phyloP scores from a whole-genome alignment of 2,329 filamentous ascomycete species.

The Meredithiella fracta region DNA sequence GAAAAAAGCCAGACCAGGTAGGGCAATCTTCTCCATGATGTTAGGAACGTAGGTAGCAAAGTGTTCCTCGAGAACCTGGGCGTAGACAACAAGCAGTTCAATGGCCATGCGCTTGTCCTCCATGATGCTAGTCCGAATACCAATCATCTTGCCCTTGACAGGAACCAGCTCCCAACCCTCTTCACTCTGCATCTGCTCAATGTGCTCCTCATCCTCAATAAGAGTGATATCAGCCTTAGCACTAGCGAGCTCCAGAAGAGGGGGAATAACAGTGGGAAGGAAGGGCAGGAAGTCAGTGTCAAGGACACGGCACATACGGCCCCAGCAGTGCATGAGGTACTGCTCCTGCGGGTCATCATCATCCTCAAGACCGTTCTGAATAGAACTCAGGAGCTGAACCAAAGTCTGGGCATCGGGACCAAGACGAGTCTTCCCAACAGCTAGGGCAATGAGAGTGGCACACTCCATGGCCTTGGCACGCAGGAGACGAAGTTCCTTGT shows the following conservation, averaged over 20 bases:
- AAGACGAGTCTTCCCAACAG: constrained; percentile 85
- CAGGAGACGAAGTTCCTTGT: constrained; percentile 80
- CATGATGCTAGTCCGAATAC: constrained; percentile 89
- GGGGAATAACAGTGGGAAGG: constrained; percentile 84
- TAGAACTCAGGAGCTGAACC: constrained; percentile 71
- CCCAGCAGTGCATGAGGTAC: constrained; percentile 98
- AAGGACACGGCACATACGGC: constrained; percentile 91
- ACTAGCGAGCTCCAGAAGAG: constrained; percentile 73
- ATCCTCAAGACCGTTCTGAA: constrained; percentile 75
- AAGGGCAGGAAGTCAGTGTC: constrained; percentile 84
- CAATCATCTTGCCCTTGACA: constrained; percentile 93
- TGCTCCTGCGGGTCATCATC: constrained; percentile 90
- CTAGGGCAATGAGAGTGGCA: constrained; percentile 84
- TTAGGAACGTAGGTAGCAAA: constrained; percentile 86
- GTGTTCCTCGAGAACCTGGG: constrained; percentile 79
- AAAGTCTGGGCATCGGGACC: constrained; percentile 73
- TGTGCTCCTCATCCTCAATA: constrained; percentile 85
- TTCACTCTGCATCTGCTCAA: constrained; percentile 81
- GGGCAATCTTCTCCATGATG: constrained; percentile 90
- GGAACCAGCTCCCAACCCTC: constrained; percentile 97
- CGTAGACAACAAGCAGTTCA: constrained; percentile 91
- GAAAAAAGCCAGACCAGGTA: constrained; percentile 91
- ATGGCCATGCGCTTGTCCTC: constrained; percentile 99
- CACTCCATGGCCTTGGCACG: constrained; percentile 99
- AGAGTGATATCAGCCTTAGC: constrained; percentile 96